These are phyloP conservation scores for Colletotrichum sp. DNA, from an alignment of 2,329 filamentous ascomycete genomes.

Conservation along the genomic window DNA sequence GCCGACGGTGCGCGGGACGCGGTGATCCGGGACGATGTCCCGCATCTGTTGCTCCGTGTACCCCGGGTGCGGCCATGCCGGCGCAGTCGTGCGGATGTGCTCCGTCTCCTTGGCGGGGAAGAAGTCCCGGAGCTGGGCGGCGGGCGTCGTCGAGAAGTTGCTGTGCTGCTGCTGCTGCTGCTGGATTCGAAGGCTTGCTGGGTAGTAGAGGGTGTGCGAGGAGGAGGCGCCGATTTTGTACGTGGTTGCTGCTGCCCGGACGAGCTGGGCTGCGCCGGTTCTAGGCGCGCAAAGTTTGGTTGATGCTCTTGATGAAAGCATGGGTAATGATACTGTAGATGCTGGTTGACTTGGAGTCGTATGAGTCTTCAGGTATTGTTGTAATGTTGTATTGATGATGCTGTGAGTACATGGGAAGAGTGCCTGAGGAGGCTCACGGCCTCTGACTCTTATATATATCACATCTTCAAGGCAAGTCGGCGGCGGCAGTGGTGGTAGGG, in stretches of 20 bases:
- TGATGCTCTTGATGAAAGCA: conserved; percentile 32
- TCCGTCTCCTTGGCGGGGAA: conserved; percentile 67
- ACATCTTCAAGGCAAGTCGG: neutral
- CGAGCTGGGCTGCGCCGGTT: conserved; percentile 28
- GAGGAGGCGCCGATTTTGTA: conserved; percentile 6
- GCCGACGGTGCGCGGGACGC: conserved; percentile 72
- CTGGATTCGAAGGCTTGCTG: conserved; percentile 32
- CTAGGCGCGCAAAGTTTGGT: conserved; percentile 29
- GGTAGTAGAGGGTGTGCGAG: neutral
- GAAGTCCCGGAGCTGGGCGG: conserved; percentile 57
- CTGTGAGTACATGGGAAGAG: neutral
- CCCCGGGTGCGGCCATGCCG: conserved; percentile 74
- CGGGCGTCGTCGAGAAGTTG: conserved; percentile 55
- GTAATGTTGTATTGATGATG: neutral
- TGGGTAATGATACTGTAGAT: conserved; percentile 13
- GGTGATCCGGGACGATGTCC: conserved; percentile 75
- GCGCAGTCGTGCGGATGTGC: conserved; percentile 65
- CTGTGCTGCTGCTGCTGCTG: conserved; percentile 24
- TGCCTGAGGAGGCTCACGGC: conserved; percentile 7
- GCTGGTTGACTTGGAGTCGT: neutral
- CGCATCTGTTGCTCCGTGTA: conserved; percentile 84
- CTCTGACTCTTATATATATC: conserved; percentile 14
- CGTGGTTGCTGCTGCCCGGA: conserved; percentile 22
- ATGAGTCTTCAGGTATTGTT: neutral
- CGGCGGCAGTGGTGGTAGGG: neutral